Conservation (phyloP, 768 basidiomycete species). For the Melanogaster broomeanus region DNA sequence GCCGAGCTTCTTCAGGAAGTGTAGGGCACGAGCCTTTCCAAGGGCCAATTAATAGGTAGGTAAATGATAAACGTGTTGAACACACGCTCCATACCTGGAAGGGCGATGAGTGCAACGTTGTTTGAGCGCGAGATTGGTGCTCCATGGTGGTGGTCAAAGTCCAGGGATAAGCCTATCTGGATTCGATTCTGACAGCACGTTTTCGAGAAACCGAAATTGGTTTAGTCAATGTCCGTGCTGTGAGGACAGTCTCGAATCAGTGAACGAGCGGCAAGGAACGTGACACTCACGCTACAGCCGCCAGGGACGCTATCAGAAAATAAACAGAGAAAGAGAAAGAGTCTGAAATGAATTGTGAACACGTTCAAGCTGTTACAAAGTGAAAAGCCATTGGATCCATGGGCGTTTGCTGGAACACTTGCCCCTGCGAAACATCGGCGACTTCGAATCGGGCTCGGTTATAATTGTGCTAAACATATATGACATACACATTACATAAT, state of each 20-base stretch:
- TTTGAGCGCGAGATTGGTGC: slow-evolving; percentile 21
- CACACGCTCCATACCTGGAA: slow-evolving; percentile 29
- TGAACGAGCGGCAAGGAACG: background rate
- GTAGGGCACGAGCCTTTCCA: slow-evolving; percentile 34
- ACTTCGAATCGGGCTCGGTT: slow-evolving; percentile 1
- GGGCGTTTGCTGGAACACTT: background rate
- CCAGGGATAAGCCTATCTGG: slow-evolving; percentile 20
- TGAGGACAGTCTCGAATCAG: background rate
- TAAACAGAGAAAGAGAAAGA: too few relatives aligned
- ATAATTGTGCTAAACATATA: slow-evolving; percentile 1
- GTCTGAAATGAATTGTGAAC: background rate
- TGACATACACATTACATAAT: too few relatives aligned
- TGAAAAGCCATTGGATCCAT: background rate
- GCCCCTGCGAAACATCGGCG: background rate
- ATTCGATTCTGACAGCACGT: slow-evolving; percentile 22
- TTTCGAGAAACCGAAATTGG: slow-evolving; percentile 24
- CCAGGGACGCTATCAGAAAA: background rate
- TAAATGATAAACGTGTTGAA: slow-evolving; percentile 14
- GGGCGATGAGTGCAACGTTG: slow-evolving; percentile 20
- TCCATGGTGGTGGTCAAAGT: slow-evolving; percentile 28
- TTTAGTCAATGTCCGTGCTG: slow-evolving; percentile 22
- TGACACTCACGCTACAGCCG: background rate
- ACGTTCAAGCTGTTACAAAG: background rate
- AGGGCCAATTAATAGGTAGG: slow-evolving; percentile 2
- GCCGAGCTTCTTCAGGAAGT: slow-evolving; percentile 41